Percentiles rank a stretch among this genome's conserved stretches.
Conservation (phyloP, 2,329 filamentous ascomycete species). For the Tolypocladium nubicola region DNA sequence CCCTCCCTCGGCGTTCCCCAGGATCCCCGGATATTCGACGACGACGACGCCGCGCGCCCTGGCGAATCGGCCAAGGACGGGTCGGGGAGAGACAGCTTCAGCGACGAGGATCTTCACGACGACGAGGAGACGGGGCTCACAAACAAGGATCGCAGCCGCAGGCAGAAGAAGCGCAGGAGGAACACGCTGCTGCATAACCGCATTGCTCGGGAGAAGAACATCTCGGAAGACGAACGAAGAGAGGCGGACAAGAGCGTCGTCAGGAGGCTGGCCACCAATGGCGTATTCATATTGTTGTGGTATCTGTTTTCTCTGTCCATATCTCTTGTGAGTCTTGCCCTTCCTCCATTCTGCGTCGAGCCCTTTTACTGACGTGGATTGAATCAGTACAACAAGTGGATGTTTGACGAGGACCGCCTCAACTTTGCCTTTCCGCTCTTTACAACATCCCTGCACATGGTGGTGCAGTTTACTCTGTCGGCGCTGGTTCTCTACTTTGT, state of each 20-base stretch:
- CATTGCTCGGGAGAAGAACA: constrained; percentile 46
- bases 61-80: constrained; percentile 15
- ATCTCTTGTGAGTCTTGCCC: constrained; percentile 57
- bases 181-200: constrained; percentile 62
- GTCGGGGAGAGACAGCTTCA: constrained; percentile 43
- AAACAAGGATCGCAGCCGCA: constrained; percentile 57
- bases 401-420: constrained; percentile 79
- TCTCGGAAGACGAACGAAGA: constrained; percentile 63
- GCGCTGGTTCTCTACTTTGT: constrained; percentile 70
- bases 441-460: constrained; percentile 90
- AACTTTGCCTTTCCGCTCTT: constrained; percentile 94
- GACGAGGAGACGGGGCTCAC: constrained; percentile 89
- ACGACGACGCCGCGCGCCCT: constrained; percentile 19
- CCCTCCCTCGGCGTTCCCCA: constrained; percentile 17
- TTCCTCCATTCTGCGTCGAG: neutral
- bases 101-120: constrained; percentile 65
- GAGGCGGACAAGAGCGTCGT: constrained; percentile 66
- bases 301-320: constrained; percentile 87
- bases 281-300: constrained; percentile 77
- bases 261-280: constrained; percentile 61
- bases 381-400: constrained; percentile 94
- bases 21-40: constrained; percentile 37
- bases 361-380: constrained; percentile 8
- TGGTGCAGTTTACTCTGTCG: constrained; percentile 80
- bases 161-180: constrained; percentile 53